Percentiles rank a stretch among this genome's conserved stretches.
Conservation (phyloP, 2,329 filamentous ascomycete genomes). For the Talaromyces pinophilus region DNA sequence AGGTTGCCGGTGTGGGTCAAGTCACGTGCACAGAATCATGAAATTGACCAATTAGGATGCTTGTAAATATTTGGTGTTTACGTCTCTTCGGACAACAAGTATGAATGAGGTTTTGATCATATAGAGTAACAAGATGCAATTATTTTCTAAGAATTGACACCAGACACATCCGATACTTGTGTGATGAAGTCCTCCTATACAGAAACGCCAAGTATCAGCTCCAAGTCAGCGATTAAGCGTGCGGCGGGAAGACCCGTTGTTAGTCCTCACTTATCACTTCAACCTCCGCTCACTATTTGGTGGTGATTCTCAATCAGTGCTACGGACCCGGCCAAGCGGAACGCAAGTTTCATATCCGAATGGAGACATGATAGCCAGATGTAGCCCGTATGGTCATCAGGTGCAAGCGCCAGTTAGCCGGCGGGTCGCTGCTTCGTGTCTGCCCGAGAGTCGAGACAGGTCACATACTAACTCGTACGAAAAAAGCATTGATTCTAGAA, state of each 20-base stretch:
- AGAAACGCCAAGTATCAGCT: slow-evolving; percentile 3
- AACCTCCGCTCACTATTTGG: neutral
- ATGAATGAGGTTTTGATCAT: neutral
- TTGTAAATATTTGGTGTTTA: neutral
- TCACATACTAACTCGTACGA: neutral
- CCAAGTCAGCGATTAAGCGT: neutral
- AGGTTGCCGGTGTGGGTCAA: slow-evolving; percentile 15
- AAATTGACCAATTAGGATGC: slow-evolving; percentile 7
- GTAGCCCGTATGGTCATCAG: neutral
- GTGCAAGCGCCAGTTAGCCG: slow-evolving; percentile 4
- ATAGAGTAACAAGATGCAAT: neutral
- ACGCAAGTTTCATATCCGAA: neutral
- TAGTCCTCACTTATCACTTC: neutral
- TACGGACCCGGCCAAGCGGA: slow-evolving; percentile 5
- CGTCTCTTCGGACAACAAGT: neutral
- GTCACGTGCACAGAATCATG: neutral
- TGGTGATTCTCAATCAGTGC: neutral
- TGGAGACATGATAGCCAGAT: neutral
- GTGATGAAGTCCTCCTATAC: neutral
- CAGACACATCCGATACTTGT: too few species aligned
- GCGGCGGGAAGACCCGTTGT: slow-evolving; percentile 10
- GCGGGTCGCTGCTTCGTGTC: slow-evolving; percentile 23
- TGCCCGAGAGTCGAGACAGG: slow-evolving; percentile 16
- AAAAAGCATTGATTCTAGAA: neutral
- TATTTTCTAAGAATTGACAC: neutral